Base-by-base conservation (phyloP, 257 asterid species). In the Ligustrum vulgare region DNA sequence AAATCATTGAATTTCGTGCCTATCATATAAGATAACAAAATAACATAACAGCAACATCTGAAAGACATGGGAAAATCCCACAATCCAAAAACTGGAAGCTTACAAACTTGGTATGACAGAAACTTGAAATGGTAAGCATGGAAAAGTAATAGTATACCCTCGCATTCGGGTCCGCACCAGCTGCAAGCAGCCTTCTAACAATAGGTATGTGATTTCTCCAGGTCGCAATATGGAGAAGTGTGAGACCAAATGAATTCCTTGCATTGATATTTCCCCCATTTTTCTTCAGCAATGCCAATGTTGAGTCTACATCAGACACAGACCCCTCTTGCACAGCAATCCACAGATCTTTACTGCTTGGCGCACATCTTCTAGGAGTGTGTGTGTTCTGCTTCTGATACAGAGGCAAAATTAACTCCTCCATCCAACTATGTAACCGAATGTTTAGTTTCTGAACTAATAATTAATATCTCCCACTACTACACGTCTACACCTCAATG, bases 151-250 rank as follows among this genome's bases (percentile, higher is more conserved):
- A 85, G 74, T 84, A 75, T 86, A 95, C 99, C 98, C 98, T 90
- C 56, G 94, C 97, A 87, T 95, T 88, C 78, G 98, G 97, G 87
- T 93, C 99, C 34, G 98, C 98, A 79, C 99, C 98, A 80, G 97
- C 97, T 79, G 87, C 97, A 84, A 95, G 96, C 69, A 95, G 91
- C 86, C 97, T 87, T 78, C 85, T 91, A 74, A 93, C 90, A 71
- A 95, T 82, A 72, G 97, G 98, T 73, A 83, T 69, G 70, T 95
- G 91, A 82, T 95, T 95, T 86, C 97, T 91, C 99, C 99, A 88
- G 67, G 97, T 91, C 49, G 99, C 98, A 41, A 90, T 87, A 82
- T 95, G 99, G 78, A 95, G 90, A 76, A 97, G 97, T 3, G 94
- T 89, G 64, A 93, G 87, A 75, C 99, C 98, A 85, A 87, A 83